Base-by-base conservation (phyloP, 2,329 filamentous ascomycete species). In the Eurotiales sp. region DNA sequence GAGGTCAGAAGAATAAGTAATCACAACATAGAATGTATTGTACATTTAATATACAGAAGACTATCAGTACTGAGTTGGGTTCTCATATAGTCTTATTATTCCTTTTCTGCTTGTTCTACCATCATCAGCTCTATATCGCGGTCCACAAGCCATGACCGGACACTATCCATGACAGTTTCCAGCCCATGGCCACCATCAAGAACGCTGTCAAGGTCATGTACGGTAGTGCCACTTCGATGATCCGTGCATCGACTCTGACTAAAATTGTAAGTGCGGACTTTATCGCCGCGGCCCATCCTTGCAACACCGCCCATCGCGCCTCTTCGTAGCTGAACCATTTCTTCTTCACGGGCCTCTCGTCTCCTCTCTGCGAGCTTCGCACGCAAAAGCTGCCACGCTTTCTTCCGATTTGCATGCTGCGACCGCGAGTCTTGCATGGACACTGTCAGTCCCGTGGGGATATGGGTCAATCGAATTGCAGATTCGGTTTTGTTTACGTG, bases 401-500 rank as follows among this genome's bases (percentile, higher is more conserved):
- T 84, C 55, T 90, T 87, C 40, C 91, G 82, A 71, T 99, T 99
- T 58, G 88, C 83, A 60, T 88, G 84, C 73, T 99, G 93, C 39
- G 90, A 96, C 50, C 93, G 82, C 48, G 85, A 86, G 67, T 99
- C 93, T 69, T 99, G 93, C 80, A 97, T 95, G 11, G 85, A 86
- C 12, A 97, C 91, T 2, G 88, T 83, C 0, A 85, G 93, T 40
- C 87, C 88, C 1, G 90, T 95, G 2, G 93, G 93, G 6, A 87
- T 71, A 73, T 99, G 93, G 2, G 91, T 97, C 62, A 99, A 78
- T 8, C 93, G 86, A 55, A 99, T 88, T 3, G 93, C 93, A 25
- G 90, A 96, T 73, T 99, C 93, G 0, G 93, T 99, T 69, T 92
- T 96, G 74, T 99, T 99, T 66, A 99, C 93, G 71, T 99, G 93